These are phyloP conservation scores for Vigna reflexopilosa DNA, from an alignment of 306 rosid genomes.

Conservation along the genomic window DNA sequence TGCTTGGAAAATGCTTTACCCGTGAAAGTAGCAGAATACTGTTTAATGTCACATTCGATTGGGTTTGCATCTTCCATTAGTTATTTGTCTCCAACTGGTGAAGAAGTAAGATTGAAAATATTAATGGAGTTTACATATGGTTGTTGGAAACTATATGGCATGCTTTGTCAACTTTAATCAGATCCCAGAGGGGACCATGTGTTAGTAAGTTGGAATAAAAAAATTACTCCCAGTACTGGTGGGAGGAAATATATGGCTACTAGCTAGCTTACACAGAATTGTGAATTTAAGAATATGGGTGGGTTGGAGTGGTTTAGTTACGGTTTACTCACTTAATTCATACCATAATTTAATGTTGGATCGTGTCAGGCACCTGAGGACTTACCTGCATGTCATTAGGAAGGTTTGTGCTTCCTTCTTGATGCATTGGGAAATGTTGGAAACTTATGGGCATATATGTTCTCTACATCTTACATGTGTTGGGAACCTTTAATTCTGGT, in stretches of 20 bases:
- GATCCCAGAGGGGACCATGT: slow-evolving; percentile 9
- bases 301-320: slow-evolving; percentile 19
- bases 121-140: slow-evolving; percentile 19
- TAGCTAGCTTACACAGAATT: slow-evolving; percentile 22
- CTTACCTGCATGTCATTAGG: slow-evolving; percentile 10
- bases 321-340: slow-evolving; percentile 15
- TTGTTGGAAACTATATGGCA: slow-evolving; percentile 19
- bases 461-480: too few species aligned
- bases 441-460: background rate
- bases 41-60: background rate
- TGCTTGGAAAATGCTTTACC: slow-evolving; percentile 35
- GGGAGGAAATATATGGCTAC: slow-evolving; percentile 6
- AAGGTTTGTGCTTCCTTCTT: slow-evolving; percentile 17
- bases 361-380: slow-evolving; percentile 24
- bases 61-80: slow-evolving; percentile 26
- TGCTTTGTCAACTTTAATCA: slow-evolving; percentile 17
- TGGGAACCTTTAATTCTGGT: slow-evolving; percentile 25
- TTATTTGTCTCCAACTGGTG: slow-evolving; percentile 22
- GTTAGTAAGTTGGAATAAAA: background rate
- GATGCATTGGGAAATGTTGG: slow-evolving; percentile 14
- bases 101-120: background rate
- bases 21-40: slow-evolving; percentile 28
- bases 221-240: background rate
- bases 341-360: slow-evolving; percentile 18
- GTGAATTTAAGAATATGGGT: slow-evolving; percentile 28